Evolutionary conservation across 768 basidiomycete genomes (phyloP).

Genomic region (Podaxis pistillaris): DNA sequence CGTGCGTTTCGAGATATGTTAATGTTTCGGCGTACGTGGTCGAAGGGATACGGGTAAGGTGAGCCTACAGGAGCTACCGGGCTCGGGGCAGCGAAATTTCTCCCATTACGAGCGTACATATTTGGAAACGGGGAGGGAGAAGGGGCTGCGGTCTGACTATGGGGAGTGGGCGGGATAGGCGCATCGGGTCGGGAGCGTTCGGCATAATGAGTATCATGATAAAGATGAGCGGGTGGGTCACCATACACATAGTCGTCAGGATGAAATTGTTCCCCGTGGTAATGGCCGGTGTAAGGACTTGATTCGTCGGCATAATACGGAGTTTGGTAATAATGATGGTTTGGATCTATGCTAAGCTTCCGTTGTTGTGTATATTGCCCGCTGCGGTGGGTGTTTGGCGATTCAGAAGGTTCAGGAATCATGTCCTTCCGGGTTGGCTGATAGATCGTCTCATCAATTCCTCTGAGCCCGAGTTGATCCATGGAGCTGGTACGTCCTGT

Average conservation of each 20-base stretch:
- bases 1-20: slow-evolving; percentile 30
- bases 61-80: slow-evolving; percentile 63
- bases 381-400: background rate
- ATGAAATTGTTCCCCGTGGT: slow-evolving; percentile 18
- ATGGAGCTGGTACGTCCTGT: slow-evolving; percentile 5
- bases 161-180: slow-evolving; percentile 78
- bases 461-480: slow-evolving; percentile 10
- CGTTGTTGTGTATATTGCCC: slow-evolving; percentile 3
- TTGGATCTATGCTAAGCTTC: slow-evolving; percentile 9
- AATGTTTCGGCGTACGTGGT: slow-evolving; percentile 60
- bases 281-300: slow-evolving; percentile 7
- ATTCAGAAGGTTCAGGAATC: background rate
- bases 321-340: background rate
- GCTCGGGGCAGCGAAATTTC: slow-evolving; percentile 43
- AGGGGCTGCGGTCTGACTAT: slow-evolving; percentile 70
- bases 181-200: slow-evolving; percentile 58
- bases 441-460: slow-evolving; percentile 9
- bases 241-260: slow-evolving; percentile 49
- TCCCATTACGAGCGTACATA: slow-evolving; percentile 38
- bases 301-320: slow-evolving; percentile 13
- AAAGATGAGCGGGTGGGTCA: slow-evolving; percentile 26
- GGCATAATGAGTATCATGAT: slow-evolving; percentile 19
- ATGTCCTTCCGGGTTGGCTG: background rate
- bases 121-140: slow-evolving; percentile 60
- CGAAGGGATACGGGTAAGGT: slow-evolving; percentile 78